Evolutionary conservation across 169 alveolate species (phyloP), one percentile per base, ranked within the genome.

Genomic region (Cryptosporidium muris): DNA sequence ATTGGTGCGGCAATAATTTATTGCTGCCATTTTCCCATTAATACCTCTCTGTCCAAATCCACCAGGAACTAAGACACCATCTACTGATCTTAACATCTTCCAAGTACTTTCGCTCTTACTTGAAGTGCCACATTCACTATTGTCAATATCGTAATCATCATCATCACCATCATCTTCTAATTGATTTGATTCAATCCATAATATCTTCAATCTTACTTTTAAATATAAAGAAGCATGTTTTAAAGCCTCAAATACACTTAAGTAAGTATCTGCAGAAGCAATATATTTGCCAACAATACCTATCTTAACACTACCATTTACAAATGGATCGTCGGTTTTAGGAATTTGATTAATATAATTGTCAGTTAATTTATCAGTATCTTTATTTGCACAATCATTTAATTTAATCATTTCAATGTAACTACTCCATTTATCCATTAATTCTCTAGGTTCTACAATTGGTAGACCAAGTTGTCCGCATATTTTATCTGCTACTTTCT

Each of bases 21-120:
- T 91, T n/a, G 97, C 94, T 58, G 85, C 80, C 67, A 90, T 91
- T 65, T 96, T 96, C 7, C 99, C 99, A 64, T 90, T 91, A 51
- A 93, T 85, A 12, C 99, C 99, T 49, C 99, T 90, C 38, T 94
- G 92, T 1, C 99, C 99, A 90, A 96, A 97, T 7, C 99, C 99
- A 37, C 96, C 98, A 4, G 99, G 99, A 25, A 95, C 95, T 45
- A 97, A 93, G 47, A 97, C 95, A 1, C 98, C 98, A 45, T 94
- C 93, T 9, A 90, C 93, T 1, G 88, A 67, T 85, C 82, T 81
- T 43, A 96, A 80, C 14, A 89, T 81, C 42, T 81, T 91, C 95
- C 95, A 92, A 1, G 93, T 93, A 37, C 62, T 62, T 12, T 54
- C 43, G 14, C 82, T 90, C 65, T 90, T 89, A 40, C 65, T 65